These are phyloP conservation scores for Exserohilum rostratum DNA, from an alignment of 2,329 filamentous ascomycete species.

Conservation along the genomic window DNA sequence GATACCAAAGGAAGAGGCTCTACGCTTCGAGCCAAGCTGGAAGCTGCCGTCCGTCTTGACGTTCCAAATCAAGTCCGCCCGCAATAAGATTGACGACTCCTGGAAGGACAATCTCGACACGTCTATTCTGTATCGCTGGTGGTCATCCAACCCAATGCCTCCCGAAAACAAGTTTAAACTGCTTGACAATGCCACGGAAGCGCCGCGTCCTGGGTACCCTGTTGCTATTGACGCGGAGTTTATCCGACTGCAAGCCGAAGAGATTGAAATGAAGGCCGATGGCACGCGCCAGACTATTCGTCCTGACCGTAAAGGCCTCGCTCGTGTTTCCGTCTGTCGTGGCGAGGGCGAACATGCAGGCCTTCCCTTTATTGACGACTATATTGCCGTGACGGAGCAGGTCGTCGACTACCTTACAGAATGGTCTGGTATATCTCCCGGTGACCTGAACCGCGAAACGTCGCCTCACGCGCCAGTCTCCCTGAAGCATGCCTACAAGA, in stretches of 20 bases:
- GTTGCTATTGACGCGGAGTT: conserved; percentile 96
- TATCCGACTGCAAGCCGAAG: conserved; percentile 87
- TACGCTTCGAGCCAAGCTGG: conserved; percentile 89
- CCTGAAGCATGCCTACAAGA: conserved; percentile 94
- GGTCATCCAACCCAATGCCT: conserved; percentile 52
- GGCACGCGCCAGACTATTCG: conserved; percentile 90
- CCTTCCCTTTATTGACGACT: conserved; percentile 93
- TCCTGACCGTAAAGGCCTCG: conserved; percentile 87
- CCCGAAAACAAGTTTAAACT: conserved; percentile 64
- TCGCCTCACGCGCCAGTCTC: conserved; percentile 83
- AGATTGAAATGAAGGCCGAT: conserved; percentile 95
- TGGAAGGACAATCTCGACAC: conserved; percentile 90
- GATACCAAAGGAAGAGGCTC: conserved; percentile 79
- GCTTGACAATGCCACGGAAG: conserved; percentile 65
- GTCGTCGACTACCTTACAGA: conserved; percentile 95
- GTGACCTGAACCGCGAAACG: conserved; percentile 80
- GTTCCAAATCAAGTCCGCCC: conserved; percentile 81
- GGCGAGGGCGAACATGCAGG: conserved; percentile 80
- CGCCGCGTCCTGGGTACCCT: conserved; percentile 72
- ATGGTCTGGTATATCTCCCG: conserved; percentile 87
- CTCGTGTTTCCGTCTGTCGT: conserved; percentile 88
- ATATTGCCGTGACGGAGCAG: conserved; percentile 87
- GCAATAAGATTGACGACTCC: conserved; percentile 80
- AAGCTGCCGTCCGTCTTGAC: conserved; percentile 88
- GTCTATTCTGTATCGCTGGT: conserved; percentile 79